A percentile compares a stretch with the other conserved stretches of the same genome.
Evolutionary conservation across 176 grass and related monocot genomes (phyloP).

Genomic region (Oryza meyeriana): DNA sequence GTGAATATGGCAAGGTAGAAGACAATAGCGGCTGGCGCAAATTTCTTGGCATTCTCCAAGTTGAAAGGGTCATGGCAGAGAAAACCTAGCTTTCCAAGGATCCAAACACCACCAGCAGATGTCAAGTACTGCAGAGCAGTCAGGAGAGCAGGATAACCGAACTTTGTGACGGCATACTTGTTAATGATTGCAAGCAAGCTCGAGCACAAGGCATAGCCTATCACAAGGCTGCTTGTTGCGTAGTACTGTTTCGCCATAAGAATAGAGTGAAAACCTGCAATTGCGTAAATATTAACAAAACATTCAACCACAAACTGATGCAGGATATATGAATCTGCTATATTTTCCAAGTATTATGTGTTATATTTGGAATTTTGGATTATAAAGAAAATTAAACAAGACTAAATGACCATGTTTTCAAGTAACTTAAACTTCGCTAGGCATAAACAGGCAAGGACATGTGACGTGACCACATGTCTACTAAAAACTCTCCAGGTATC

Average conservation of each 20-base stretch:
- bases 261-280: slow-evolving; percentile 40
- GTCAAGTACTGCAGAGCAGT: slow-evolving; percentile 73
- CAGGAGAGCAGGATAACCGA: slow-evolving; percentile 73
- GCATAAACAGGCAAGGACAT: not conserved
- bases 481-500: not conserved
- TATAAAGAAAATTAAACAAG: not conserved
- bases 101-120: slow-evolving; percentile 64
- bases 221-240: slow-evolving; percentile 63
- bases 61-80: slow-evolving; percentile 73
- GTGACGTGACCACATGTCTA: not conserved
- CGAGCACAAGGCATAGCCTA: slow-evolving; percentile 83
- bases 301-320: not conserved
- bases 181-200: slow-evolving; percentile 88
- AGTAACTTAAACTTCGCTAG: not conserved
- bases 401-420: not conserved
- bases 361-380: not conserved
- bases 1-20: slow-evolving; percentile 97
- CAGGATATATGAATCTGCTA: not conserved
- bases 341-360: not conserved
- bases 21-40: slow-evolving; percentile 61
- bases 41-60: slow-evolving; percentile 74
- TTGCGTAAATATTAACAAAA: not conserved
- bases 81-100: slow-evolving; percentile 68
- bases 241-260: slow-evolving; percentile 61
- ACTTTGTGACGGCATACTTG: slow-evolving; percentile 85